Percentiles rank a stretch among this genome's conserved stretches.
phyloP scores from a whole-genome alignment of 2,329 filamentous ascomycete genomes.

The Colletotrichum cuscutae region DNA sequence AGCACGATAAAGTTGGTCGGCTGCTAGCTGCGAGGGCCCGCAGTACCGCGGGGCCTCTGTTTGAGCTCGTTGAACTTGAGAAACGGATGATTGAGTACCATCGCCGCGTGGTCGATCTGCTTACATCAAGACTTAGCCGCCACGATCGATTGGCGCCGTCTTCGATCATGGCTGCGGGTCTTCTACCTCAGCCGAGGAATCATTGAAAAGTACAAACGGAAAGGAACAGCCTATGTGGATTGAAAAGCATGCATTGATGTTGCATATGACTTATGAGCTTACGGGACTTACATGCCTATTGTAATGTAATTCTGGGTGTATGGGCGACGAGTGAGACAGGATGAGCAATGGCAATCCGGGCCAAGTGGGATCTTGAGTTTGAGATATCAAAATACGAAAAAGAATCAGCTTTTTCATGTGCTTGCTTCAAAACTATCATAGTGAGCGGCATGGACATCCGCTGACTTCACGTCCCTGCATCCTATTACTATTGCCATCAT shows the following conservation, averaged over 20 bases:
- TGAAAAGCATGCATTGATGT: background rate
- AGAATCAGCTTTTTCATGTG: no score
- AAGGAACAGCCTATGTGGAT: background rate
- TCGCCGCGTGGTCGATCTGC: conserved; percentile 17
- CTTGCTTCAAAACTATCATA: no score
- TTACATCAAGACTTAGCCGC: conserved; percentile 18
- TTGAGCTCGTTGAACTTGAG: conserved; percentile 21
- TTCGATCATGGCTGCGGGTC: conserved; percentile 14
- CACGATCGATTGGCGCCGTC: conserved; percentile 2
- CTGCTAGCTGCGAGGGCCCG: conserved; percentile 10
- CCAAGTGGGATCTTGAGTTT: no score
- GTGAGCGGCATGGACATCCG: no score
- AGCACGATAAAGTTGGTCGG: conserved; percentile 20
- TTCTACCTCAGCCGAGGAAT: conserved; percentile 6
- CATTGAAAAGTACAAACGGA: background rate
- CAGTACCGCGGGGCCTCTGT: conserved; percentile 13
- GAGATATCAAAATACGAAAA: no score
- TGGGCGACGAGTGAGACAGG: background rate
- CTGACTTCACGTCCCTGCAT: no score
- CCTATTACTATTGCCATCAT: no score
- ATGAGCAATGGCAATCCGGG: background rate
- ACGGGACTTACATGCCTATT: no score
- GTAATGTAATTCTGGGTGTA: background rate
- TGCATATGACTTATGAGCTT: background rate
- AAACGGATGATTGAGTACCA: conserved; percentile 24